Evolutionary conservation across 495 filamentous ascomycete genomes (phyloP).

Genomic region (Letharia columbiana): DNA sequence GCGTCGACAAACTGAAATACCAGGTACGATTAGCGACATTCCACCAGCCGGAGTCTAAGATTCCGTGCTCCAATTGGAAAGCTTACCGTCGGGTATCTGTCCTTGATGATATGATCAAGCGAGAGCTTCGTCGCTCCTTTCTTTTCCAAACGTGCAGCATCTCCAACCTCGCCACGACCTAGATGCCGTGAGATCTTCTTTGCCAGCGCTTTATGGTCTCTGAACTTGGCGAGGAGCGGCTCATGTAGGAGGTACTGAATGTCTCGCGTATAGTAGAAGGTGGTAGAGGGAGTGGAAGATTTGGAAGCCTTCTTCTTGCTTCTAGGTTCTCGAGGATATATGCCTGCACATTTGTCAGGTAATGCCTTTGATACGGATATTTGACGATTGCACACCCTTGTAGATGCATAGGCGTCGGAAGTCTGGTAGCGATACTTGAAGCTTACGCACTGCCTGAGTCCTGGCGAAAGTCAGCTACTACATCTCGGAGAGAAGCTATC

Average conservation of each 20-base stretch:
- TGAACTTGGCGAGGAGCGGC: slow-evolving; percentile 88
- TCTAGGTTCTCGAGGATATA: slow-evolving; percentile 92
- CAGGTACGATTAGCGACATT: background rate
- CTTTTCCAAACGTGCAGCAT: slow-evolving; percentile 77
- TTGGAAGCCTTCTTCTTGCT: slow-evolving; percentile 96
- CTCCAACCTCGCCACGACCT: slow-evolving; percentile 79
- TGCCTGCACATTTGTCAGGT: slow-evolving; percentile 42
- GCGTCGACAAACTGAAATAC: slow-evolving; percentile 65
- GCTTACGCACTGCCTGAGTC: slow-evolving; percentile 91
- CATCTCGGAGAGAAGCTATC: background rate
- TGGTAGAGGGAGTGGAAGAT: slow-evolving; percentile 77
- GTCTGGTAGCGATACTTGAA: slow-evolving; percentile 93
- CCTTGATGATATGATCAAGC: slow-evolving; percentile 92
- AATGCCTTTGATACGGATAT: background rate
- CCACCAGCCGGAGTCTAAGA: background rate
- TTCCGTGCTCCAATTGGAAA: background rate
- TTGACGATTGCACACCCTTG: slow-evolving; percentile 53
- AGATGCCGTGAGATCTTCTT: slow-evolving; percentile 94
- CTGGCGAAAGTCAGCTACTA: slow-evolving; percentile 37
- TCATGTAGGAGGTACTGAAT: slow-evolving; percentile 97
- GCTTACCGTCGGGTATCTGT: slow-evolving; percentile 75
- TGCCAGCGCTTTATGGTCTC: slow-evolving; percentile 88
- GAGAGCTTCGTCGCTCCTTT: slow-evolving; percentile 76
- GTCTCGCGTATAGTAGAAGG: slow-evolving; percentile 98
- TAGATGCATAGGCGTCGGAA: slow-evolving; percentile 98